Evolutionary conservation across 257 asterid genomes (phyloP), one percentile per base, ranked within the genome.

Genomic region (Capsicum rhomboideum): DNA sequence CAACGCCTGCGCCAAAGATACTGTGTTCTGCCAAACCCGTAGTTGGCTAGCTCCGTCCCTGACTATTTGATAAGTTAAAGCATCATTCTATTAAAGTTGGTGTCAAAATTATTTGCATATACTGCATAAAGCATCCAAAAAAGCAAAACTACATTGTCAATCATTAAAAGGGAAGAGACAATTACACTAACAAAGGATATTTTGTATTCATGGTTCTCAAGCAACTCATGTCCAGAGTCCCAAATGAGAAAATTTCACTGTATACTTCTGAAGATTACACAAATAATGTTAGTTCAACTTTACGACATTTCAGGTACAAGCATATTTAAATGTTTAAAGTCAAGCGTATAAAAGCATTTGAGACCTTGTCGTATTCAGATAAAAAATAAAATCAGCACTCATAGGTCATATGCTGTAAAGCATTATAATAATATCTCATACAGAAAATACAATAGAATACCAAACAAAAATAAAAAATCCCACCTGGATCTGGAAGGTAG

Each of bases 401-500:
- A 82, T 31, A 26, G 21, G 53, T 55, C 69, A 82, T 52, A 18
- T 20, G 59, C 52, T 23, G n/a, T n/a, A 23, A 64, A 58, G 54
- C 52, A 71, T 53, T 52, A 56, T 46, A 82, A 71, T 55, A 71
- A 26, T 34, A 34, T n/a, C 74, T 58, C n/a, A 28, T 31, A 21
- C 18, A 61, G 40, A 54, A 40, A 75, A 64, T 78, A 42, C 50
- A 74, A 71, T 31, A 71, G 42, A 68, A 77, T 56, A 28, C 72
- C 8, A 50, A 34, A 34, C 4, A 34, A 34, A 34, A 34, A 34
- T 74, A 66, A 20, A 77, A 23, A 29, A 58, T 83, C 88, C 85
- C 59, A 90, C 91, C 93, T 82, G 87, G 98, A 91, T 86, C 84
- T 90, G 87, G 96, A 89, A 77, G 84, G 42, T 56, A 86, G 87